Evolutionary conservation across 148 eudicot species (phyloP).

Genomic region (Amaranthus hypochondriacus): DNA sequence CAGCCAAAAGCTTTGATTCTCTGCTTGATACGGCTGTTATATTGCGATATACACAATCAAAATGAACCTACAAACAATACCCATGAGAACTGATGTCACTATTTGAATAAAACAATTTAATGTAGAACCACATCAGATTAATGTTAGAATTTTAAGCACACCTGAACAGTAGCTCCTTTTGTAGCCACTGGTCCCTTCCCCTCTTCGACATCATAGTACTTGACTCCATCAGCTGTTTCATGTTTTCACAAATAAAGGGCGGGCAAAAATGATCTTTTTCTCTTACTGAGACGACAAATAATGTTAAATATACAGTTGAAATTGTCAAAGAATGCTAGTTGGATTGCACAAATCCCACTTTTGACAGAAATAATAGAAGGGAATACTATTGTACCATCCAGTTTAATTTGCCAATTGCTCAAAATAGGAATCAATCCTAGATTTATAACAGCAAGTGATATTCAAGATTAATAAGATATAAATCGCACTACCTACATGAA

Average conservation of each 20-base stretch:
- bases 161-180: constrained; percentile 86
- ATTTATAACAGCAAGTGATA: background rate
- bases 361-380: background rate
- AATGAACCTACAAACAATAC: constrained; percentile 67
- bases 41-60: constrained; percentile 78
- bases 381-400: background rate
- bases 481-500: background rate
- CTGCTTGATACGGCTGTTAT: constrained; percentile 95
- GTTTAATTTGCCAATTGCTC: background rate
- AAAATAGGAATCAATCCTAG: background rate
- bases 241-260: background rate
- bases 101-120: constrained; percentile 5
- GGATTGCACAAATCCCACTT: background rate
- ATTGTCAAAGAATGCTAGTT: too few relatives aligned
- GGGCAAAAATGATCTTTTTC: background rate
- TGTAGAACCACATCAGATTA: background rate
- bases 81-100: constrained; percentile 5
- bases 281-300: too few relatives aligned
- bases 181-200: constrained; percentile 85
- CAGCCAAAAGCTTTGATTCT: constrained; percentile 94
- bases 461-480: background rate
- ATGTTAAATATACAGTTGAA: too few relatives aligned
- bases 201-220: constrained; percentile 75
- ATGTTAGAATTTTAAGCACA: constrained; percentile 27
- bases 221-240: constrained; percentile 83